Base-by-base conservation (phyloP, 257 asterid species). In the Ligustrum vulgare region DNA sequence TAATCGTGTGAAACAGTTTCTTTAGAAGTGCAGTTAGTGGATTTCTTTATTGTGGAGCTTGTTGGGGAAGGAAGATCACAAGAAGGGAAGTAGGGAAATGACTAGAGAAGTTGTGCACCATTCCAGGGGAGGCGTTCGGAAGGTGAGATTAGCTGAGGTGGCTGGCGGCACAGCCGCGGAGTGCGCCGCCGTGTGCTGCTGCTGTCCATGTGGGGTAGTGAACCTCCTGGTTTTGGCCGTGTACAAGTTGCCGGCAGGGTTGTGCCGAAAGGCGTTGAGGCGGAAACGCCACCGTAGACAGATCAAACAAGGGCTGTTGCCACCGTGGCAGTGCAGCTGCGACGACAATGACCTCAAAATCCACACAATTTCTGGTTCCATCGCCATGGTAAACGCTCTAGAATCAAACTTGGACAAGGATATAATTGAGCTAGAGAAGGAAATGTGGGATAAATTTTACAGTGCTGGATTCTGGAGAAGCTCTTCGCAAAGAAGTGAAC, bases 401-500 rank as follows among this genome's bases (percentile, higher is more conserved):
- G 86, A 79, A 22, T 15, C 73, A 35, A 72, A 31, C 34, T 2
- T 84, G 1, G 92, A 86, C 15, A 25, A 81, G 63, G 97, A 86
- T 16, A 87, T 86, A 10, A 54, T 81, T 43, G 93, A 86, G 78
- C 84, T 93, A 7, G 98, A 93, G 69, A 86, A 85, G 86, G 98
- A 91, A 79, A 89, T 93, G 98, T 84, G 90, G 81, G 91, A 87
- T 28, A 80, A 73, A 67, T 91, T 91, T 45, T 83, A 84, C 87
- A 54, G 87, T 13, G 88, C 89, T 73, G 98, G 98, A 0, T 93
- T 93, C 77, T 93, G 97, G 97, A 80, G 97, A 84, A 93, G 97
- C 81, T 71, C 82, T 20, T 93, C 98, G 39, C 92, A 88, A 9
- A 83, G 76, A 58, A 77, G 62, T 39, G 90, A 82, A 35, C n/a